phyloP scores from a whole-genome alignment of 805 yeast genomes.

The Cyberlindnera suaveolens region DNA sequence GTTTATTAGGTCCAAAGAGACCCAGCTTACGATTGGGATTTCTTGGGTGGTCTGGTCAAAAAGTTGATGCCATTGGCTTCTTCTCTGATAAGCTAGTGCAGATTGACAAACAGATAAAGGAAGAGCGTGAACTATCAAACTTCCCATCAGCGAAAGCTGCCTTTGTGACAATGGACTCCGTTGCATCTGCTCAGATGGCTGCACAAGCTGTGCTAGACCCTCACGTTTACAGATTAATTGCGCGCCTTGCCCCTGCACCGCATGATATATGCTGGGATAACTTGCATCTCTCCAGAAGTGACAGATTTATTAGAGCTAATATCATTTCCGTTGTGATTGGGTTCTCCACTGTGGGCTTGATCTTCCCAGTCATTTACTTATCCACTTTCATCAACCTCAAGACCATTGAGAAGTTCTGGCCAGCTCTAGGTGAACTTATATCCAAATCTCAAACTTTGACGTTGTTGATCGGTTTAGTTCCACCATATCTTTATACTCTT shows the following conservation, averaged over 20 bases:
- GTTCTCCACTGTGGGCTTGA: slow-evolving; percentile 59
- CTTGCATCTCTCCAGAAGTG: slow-evolving; percentile 66
- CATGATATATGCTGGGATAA: slow-evolving; percentile 93
- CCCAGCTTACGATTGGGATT: slow-evolving; percentile 49
- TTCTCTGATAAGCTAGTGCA: slow-evolving; percentile 59
- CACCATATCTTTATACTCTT: slow-evolving; percentile 84
- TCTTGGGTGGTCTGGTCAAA: slow-evolving; percentile 50
- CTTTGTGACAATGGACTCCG: slow-evolving; percentile 90
- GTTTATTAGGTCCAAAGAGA: slow-evolving; percentile 2
- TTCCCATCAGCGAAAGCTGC: slow-evolving; percentile 77
- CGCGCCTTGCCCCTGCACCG: slow-evolving; percentile 91
- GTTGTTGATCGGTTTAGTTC: slow-evolving; percentile 80
- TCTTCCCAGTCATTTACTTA: slow-evolving; percentile 78
- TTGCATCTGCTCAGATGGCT: slow-evolving; percentile 92
- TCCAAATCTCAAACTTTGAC: slow-evolving; percentile 60
- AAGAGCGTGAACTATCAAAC: slow-evolving; percentile 41
- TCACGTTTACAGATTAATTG: slow-evolving; percentile 72
- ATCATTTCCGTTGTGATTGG: slow-evolving; percentile 34
- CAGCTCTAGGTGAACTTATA: slow-evolving; percentile 66
- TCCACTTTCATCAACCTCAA: slow-evolving; percentile 78
- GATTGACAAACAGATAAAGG: slow-evolving; percentile 60
- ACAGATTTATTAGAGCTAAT: slow-evolving; percentile 52
- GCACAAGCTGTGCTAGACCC: slow-evolving; percentile 96
- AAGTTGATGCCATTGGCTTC: slow-evolving; percentile 76
- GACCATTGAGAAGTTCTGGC: slow-evolving; percentile 78